Evolutionary conservation across 2,329 filamentous ascomycete species (phyloP).

Genomic region (Ophiostoma sp.): DNA sequence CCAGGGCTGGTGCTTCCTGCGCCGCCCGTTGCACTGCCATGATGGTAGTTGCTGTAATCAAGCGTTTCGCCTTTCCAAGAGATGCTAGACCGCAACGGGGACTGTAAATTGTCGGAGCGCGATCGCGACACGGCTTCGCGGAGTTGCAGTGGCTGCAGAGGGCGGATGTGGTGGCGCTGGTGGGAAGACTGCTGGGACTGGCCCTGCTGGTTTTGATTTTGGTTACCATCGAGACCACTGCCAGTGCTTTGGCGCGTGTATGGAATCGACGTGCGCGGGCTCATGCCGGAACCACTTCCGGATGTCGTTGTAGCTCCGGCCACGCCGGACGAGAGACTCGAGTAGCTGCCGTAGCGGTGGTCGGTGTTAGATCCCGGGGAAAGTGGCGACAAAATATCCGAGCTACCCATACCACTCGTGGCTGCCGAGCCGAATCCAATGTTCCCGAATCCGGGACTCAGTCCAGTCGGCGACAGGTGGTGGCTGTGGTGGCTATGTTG

Average conservation of each 20-base stretch:
- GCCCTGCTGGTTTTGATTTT: not conserved
- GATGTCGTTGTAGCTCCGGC: constrained; percentile 43
- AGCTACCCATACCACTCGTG: constrained; percentile 45
- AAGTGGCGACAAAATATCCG: constrained; percentile 59
- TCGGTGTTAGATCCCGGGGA: constrained; percentile 49
- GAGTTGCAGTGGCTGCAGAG: constrained; percentile 59
- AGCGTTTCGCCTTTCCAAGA: constrained; percentile 63
- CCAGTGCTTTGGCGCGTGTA: constrained; percentile 53
- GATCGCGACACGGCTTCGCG: constrained; percentile 58
- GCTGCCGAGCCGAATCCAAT: constrained; percentile 62
- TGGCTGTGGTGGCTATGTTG: constrained; percentile 30
- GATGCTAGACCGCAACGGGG: constrained; percentile 60
- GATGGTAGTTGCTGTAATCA: constrained; percentile 51
- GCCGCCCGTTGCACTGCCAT: constrained; percentile 32
- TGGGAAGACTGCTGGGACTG: constrained; percentile 25
- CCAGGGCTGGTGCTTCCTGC: constrained; percentile 38
- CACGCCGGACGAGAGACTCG: constrained; percentile 28
- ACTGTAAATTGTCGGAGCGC: constrained; percentile 59
- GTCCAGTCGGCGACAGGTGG: constrained; percentile 59
- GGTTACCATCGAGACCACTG: constrained; percentile 38
- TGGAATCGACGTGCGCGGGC: constrained; percentile 49
- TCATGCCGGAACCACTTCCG: constrained; percentile 31
- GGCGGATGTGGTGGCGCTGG: constrained; percentile 48
- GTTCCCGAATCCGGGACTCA: constrained; percentile 66
- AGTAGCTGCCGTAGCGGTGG: constrained; percentile 55